A percentile compares a stretch with the other conserved stretches of the same genome.
These are phyloP conservation scores for Aphanomyces stellatus DNA, from an alignment of 352 stramenopile species.

Conservation along the genomic window DNA sequence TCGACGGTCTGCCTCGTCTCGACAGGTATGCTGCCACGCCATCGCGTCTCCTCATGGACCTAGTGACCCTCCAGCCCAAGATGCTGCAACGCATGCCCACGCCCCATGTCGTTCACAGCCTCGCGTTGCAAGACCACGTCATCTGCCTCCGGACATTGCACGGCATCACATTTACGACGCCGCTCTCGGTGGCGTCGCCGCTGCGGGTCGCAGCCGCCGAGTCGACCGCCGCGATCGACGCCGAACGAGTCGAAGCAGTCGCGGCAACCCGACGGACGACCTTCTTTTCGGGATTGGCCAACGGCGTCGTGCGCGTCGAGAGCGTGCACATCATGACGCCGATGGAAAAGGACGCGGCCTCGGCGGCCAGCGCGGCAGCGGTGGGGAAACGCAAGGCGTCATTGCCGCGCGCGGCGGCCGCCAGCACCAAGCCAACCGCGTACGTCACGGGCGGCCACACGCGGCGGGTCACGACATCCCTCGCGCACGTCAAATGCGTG, in stretches of 20 bases:
- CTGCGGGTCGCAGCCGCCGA: too few relatives aligned
- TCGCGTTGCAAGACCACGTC: not conserved
- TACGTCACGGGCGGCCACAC: not conserved
- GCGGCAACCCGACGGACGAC: too few relatives aligned
- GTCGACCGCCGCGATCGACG: not conserved
- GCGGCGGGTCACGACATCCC: not conserved
- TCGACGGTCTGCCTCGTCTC: not conserved
- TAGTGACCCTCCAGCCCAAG: slow-evolving; percentile 1
- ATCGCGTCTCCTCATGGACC: not conserved
- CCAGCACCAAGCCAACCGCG: not conserved
- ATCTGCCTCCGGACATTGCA: not conserved
- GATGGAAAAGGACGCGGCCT: not conserved
- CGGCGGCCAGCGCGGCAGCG: not conserved
- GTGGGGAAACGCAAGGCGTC: not conserved
- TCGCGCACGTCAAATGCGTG: not conserved
- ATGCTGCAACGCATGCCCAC: not conserved
- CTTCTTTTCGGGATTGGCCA: not conserved
- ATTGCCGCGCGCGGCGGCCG: not conserved
- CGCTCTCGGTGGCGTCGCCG: not conserved
- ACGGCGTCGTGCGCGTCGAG: not conserved
- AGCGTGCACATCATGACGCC: not conserved
- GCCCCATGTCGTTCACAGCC: not conserved
- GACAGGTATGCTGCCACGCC: not conserved
- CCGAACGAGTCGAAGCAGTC: too few relatives aligned
- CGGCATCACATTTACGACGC: not conserved